Percentiles rank a stretch among this genome's conserved stretches.
Conservation (phyloP, 1,284 basidiomycete genomes). For the Malassezia restricta region DNA sequence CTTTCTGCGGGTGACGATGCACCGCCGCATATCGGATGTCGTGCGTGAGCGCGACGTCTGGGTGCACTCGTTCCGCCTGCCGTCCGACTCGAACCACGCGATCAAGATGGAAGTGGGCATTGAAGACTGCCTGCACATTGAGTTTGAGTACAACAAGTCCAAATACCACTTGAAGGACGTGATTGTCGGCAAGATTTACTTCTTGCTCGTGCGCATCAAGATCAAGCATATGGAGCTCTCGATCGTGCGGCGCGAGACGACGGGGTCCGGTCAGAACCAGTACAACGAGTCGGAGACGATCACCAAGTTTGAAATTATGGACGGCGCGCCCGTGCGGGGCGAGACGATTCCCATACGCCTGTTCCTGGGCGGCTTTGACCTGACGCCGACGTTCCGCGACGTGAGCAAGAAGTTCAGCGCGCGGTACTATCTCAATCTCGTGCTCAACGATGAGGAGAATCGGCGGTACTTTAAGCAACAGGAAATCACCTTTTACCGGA, state of each 20-base stretch:
- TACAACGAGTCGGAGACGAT: constrained; percentile 99
- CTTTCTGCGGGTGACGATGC: constrained; percentile 81
- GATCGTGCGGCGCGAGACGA: constrained; percentile 92
- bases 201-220: constrained; percentile 94
- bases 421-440: constrained; percentile 81
- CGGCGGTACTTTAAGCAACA: constrained; percentile 71
- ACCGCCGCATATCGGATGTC: constrained; percentile 80
- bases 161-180: constrained; percentile 99
- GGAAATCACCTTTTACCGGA: constrained; percentile 43
- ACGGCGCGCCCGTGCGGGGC: constrained; percentile 59
- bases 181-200: constrained; percentile 98
- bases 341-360: constrained; percentile 96
- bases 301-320: constrained; percentile 98
- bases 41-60: constrained; percentile 84
- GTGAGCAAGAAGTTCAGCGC: constrained; percentile 99
- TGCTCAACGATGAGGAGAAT: constrained; percentile 95
- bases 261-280: constrained; percentile 74
- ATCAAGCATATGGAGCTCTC: constrained; percentile 99
- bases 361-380: constrained; percentile 93
- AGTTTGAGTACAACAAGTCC: constrained; percentile 99
- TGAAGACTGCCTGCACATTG: constrained; percentile 95
- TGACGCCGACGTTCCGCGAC: constrained; percentile 95
- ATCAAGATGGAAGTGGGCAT: constrained; percentile 99
- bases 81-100: constrained; percentile 88
- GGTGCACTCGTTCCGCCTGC: constrained; percentile 98